Conservation (phyloP, 2,329 filamentous ascomycete species). For the Sporothrix inflata region DNA sequence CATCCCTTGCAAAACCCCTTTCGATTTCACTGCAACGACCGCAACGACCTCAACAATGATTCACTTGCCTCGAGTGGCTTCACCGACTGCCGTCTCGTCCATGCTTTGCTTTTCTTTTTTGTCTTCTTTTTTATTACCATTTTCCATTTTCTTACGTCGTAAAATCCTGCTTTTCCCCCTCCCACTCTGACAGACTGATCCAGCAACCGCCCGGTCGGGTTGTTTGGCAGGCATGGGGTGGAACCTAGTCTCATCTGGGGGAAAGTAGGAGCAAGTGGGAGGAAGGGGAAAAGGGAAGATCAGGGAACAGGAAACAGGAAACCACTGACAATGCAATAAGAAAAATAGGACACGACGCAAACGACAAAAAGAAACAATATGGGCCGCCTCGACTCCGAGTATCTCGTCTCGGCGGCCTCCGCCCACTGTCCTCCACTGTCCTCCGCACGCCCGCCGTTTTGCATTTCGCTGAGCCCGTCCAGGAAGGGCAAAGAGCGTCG, state of each 20-base stretch:
- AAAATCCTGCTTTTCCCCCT: not conserved
- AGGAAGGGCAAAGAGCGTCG: conserved; percentile 9
- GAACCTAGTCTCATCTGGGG: not conserved
- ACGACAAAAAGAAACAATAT: not conserved
- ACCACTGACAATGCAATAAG: not conserved
- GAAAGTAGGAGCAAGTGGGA: not conserved
- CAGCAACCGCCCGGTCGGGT: conserved; percentile 17
- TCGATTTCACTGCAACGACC: not conserved
- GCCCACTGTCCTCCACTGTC: not conserved
- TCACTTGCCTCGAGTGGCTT: not conserved
- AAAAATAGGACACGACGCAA: not conserved
- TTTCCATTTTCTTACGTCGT: not conserved
- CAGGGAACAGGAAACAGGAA: not conserved
- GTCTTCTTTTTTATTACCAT: not conserved
- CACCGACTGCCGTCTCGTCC: not conserved
- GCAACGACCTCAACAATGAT: not conserved
- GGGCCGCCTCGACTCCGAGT: not conserved
- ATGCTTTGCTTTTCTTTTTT: not conserved
- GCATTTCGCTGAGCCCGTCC: not conserved
- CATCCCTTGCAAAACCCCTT: not conserved
- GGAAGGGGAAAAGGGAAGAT: not conserved
- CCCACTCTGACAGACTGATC: not conserved
- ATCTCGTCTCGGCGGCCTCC: not conserved
- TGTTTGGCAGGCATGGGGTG: not conserved
- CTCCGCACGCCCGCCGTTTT: conserved; percentile 5